Evolutionary conservation across 169 alveolate genomes (phyloP), one percentile per base, ranked within the genome.

Genomic region (Babesia ovis): DNA sequence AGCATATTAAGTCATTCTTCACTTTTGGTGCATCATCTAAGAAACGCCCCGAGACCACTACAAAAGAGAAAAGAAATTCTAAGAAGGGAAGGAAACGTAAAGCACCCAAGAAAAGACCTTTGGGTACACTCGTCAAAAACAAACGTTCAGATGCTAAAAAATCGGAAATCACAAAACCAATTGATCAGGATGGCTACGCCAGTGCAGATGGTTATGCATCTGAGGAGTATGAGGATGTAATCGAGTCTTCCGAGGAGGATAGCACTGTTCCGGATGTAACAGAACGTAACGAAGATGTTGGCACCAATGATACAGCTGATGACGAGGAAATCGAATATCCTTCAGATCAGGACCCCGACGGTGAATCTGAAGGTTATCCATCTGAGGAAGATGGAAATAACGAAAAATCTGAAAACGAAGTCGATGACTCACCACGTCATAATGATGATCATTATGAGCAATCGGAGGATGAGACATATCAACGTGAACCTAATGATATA

Each of bases 381-480:
- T 5, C 5, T 48, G 56, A 18, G n/a, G 56, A 8, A 9, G 8
- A 8, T 39, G 14, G 8, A 39, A 9, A 39, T 39, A 39, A 39
- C 14, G 46, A 39, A 8, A 39, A 9, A 39, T 8, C 8, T 18
- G 56, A 48, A 6, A 18, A 48, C 27, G 14, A 48, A 6, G 32
- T 8, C 20, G 20, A 48, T 48, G 32, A 48, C 20, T 8, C 56
- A 18, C 5, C 9, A 6, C 25, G 14, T 8, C 14, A 48, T 48
- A 8, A 48, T 8, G 56, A 48, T 20, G 56, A 12, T 48, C 14
- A 12, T 48, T 18, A 48, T 20, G 32, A 39, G 14, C n/a, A 48
- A 48, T 48, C 56, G 9, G 56, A 48, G 56, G 56, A 48, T 5
- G 56, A 9, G 46, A 39, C 46, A n/a, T n/a, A n/a, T n/a, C n/a